These are phyloP conservation scores for Acacia acuminata DNA, from an alignment of 306 rosid genomes.

Conservation along the genomic window DNA sequence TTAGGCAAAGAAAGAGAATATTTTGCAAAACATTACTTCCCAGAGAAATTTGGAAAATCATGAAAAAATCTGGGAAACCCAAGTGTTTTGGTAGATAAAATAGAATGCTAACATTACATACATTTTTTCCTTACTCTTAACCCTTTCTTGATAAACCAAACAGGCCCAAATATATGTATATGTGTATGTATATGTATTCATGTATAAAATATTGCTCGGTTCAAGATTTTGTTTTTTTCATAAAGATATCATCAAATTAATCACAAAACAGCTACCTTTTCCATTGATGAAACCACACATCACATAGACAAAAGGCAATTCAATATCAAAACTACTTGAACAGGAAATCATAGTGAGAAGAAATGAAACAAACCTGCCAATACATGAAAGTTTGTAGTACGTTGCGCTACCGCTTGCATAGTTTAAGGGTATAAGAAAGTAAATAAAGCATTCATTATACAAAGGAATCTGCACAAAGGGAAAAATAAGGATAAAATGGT, in stretches of 20 bases:
- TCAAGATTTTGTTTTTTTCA: not conserved
- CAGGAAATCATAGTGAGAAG: not conserved
- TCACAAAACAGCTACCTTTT: not conserved
- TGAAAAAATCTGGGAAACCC: not conserved
- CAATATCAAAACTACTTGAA: not conserved
- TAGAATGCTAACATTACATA: not conserved
- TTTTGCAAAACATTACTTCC: not conserved
- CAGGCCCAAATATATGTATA: not conserved
- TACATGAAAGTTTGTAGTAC: too few species aligned
- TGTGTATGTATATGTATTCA: not conserved
- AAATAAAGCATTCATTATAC: too few species aligned
- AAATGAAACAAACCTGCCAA: slow-evolving; percentile 80
- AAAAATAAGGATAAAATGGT: too few species aligned
- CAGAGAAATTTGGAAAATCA: not conserved
- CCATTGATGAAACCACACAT: not conserved
- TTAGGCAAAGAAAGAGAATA: slow-evolving; percentile 10
- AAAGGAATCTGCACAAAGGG: too few species aligned
- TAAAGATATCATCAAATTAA: not conserved
- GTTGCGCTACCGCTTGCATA: too few species aligned
- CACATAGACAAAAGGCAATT: not conserved
- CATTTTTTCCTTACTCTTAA: not conserved
- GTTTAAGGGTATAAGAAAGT: too few species aligned
- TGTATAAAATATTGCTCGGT: not conserved
- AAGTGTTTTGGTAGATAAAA: not conserved
- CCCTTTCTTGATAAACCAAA: not conserved